These are phyloP conservation scores for Pyrus bretschneideri DNA, from an alignment of 306 rosid genomes.

Conservation along the genomic window DNA sequence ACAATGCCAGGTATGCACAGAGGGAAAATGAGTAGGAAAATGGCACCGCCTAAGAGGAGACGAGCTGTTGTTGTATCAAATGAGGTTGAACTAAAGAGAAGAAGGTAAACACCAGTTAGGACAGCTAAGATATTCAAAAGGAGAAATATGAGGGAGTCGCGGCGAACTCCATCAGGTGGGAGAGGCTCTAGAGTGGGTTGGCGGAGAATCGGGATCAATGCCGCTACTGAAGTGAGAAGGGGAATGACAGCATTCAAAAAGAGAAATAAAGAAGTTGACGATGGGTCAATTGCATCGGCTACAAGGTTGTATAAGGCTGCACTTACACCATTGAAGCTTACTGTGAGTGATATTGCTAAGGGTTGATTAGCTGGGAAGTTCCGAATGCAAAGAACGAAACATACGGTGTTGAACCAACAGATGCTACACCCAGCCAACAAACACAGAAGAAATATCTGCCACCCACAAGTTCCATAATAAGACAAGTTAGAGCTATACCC, in stretches of 20 bases:
- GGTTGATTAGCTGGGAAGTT: slow-evolving; percentile 78
- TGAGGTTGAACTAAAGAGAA: slow-evolving; percentile 50
- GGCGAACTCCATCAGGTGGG: slow-evolving; percentile 51
- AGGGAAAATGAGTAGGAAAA: slow-evolving; percentile 58
- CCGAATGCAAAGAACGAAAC: slow-evolving; percentile 83
- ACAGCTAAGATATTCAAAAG: slow-evolving; percentile 63
- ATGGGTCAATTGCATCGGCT: slow-evolving; percentile 62
- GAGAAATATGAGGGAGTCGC: slow-evolving; percentile 67
- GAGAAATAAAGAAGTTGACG: slow-evolving; percentile 49
- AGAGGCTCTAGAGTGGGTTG: slow-evolving; percentile 65
- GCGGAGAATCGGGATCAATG: slow-evolving; percentile 67
- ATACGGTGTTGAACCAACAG: slow-evolving; percentile 98
- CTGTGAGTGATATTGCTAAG: slow-evolving; percentile 80
- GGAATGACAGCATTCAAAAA: slow-evolving; percentile 73
- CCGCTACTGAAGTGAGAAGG: slow-evolving; percentile 52
- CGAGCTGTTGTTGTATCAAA: slow-evolving; percentile 34
- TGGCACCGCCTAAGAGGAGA: slow-evolving; percentile 57
- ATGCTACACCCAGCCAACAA: slow-evolving; percentile 85
- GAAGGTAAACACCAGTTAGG: slow-evolving; percentile 74
- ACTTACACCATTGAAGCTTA: slow-evolving; percentile 92
- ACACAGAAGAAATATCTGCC: slow-evolving; percentile 71
- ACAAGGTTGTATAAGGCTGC: slow-evolving; percentile 92
- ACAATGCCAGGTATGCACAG: slow-evolving; percentile 66
- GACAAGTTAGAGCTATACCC: not conserved
- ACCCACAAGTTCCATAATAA: not conserved